These are phyloP conservation scores for Fraxinus quadrangulata DNA, from an alignment of 257 asterid species.

Conservation along the genomic window DNA sequence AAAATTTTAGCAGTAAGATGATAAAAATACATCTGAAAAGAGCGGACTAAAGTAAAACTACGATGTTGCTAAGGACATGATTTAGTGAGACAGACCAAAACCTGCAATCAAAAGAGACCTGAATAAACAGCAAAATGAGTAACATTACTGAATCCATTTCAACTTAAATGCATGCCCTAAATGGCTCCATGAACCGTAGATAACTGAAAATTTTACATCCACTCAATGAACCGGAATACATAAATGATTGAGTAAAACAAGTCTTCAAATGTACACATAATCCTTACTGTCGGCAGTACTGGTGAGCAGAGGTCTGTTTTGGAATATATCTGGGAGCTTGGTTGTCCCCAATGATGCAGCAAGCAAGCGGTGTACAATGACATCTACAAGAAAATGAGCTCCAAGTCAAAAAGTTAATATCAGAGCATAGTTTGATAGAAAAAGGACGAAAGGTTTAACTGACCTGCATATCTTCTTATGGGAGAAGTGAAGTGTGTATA, in stretches of 20 bases:
- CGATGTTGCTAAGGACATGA: background rate
- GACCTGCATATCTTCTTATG: conserved; percentile 97
- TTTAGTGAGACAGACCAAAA: background rate
- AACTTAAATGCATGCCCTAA: conserved; percentile 7
- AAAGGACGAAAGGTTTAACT: conserved; percentile 13
- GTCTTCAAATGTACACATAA: conserved; percentile 2
- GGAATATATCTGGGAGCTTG: conserved; percentile 81
- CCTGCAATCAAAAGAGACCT: background rate
- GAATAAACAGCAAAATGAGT: conserved; percentile 9
- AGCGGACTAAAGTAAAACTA: background rate
- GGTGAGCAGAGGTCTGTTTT: conserved; percentile 75
- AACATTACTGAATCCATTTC: conserved; percentile 7
- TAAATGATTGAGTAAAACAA: background rate
- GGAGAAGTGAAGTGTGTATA: conserved; percentile 99
- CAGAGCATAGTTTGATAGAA: conserved; percentile 25
- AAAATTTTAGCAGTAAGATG: background rate
- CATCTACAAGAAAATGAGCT: conserved; percentile 59
- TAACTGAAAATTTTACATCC: conserved; percentile 5
- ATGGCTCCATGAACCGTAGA: conserved; percentile 17
- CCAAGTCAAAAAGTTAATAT: conserved; percentile 21
- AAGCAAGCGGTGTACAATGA: conserved; percentile 86
- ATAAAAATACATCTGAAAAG: background rate
- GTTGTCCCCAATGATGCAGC: conserved; percentile 93
- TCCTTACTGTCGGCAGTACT: conserved; percentile 82
- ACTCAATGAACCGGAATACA: conserved; percentile 21